phyloP scores from a whole-genome alignment of 768 basidiomycete genomes.

The Pholiota microspora region DNA sequence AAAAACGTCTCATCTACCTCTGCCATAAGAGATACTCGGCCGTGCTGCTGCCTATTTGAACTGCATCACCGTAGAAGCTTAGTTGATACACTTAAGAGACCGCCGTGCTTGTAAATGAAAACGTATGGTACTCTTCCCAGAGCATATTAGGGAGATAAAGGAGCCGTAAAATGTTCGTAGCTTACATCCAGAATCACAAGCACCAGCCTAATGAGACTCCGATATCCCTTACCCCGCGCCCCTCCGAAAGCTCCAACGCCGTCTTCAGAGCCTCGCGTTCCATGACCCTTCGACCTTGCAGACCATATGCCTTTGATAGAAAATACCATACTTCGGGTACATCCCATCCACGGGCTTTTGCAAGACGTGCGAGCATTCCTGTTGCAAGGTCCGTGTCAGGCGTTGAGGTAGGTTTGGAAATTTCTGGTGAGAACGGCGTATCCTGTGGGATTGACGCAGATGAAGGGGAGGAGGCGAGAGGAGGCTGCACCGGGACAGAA shows the following conservation, averaged over 20 bases:
- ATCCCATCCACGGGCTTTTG: slow-evolving; percentile 84
- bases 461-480: neutral
- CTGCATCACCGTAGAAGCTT: too few species aligned
- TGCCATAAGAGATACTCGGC: too few species aligned
- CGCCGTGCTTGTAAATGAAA: too few species aligned
- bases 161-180: neutral
- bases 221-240: slow-evolving; percentile 61
- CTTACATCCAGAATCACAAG: slow-evolving; percentile 27
- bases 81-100: too few species aligned
- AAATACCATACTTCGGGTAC: slow-evolving; percentile 94
- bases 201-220: slow-evolving; percentile 68
- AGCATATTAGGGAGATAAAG: too few species aligned
- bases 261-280: slow-evolving; percentile 73
- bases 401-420: slow-evolving; percentile 4
- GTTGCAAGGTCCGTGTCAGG: slow-evolving; percentile 77
- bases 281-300: slow-evolving; percentile 67
- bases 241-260: slow-evolving; percentile 65
- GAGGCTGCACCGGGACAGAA: neutral
- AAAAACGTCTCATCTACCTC: too few species aligned
- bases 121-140: too few species aligned
- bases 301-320: slow-evolving; percentile 76
- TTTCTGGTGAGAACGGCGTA: neutral
- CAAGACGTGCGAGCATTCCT: slow-evolving; percentile 72
- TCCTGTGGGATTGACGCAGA: slow-evolving; percentile 4
- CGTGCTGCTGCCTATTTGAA: too few species aligned